A percentile compares a stretch with the other conserved stretches of the same genome.
Evolutionary conservation across 176 grass and related monocot genomes (phyloP).

Genomic region (Thinopyrum elongatum): DNA sequence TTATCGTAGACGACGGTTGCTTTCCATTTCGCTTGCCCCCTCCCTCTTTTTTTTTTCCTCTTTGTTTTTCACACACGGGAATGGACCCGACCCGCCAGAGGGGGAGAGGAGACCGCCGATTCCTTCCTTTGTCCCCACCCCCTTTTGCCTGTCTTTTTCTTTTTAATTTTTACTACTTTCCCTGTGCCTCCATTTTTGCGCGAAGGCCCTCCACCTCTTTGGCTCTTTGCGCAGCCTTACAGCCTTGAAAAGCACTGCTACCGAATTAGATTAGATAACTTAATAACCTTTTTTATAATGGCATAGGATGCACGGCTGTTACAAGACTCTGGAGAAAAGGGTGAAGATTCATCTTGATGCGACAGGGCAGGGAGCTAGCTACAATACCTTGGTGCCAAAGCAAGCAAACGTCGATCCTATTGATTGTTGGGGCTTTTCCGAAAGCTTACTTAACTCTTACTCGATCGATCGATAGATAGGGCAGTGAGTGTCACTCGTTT

Average conservation of each 20-base stretch:
- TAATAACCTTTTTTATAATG: not conserved
- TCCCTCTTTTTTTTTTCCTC: not conserved
- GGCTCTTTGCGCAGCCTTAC: not conserved
- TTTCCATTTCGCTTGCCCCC: conserved; percentile 23
- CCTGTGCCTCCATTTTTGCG: not conserved
- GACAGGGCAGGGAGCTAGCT: not conserved
- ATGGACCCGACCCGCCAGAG: not conserved
- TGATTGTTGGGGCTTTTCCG: not conserved
- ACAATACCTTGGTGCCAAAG: conserved; percentile 27
- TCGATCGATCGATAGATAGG: not conserved
- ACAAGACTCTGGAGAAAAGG: not conserved
- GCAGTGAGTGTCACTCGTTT: not conserved
- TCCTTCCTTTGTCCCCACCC: conserved; percentile 1
- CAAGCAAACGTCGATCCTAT: not conserved
- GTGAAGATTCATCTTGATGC: conserved; percentile 30
- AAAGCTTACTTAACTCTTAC: conserved; percentile 25
- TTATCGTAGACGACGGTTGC: conserved; percentile 24
- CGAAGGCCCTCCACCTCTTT: not conserved
- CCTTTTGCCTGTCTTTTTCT: not conserved
- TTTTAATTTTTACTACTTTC: not conserved
- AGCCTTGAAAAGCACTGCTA: not conserved
- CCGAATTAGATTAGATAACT: not conserved
- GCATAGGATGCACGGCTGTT: not conserved
- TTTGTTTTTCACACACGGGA: not conserved
- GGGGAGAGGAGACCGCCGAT: conserved; percentile 27